Percentiles rank a stretch among this genome's conserved stretches.
These are phyloP conservation scores for Dactylis glomerata DNA, from an alignment of 176 grass and related monocot genomes.

Conservation along the genomic window DNA sequence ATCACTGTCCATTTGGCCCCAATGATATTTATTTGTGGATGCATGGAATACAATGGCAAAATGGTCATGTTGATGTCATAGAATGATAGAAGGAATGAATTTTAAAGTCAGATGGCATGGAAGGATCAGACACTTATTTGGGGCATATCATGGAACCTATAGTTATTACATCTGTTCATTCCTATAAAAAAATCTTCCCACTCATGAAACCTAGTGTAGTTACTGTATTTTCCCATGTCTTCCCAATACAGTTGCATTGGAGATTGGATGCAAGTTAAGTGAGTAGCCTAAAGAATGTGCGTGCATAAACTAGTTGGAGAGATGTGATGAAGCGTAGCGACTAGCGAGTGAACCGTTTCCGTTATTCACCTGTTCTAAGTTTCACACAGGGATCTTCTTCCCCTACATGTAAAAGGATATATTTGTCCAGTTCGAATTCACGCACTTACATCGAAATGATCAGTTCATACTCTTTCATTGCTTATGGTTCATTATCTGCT, in stretches of 20 bases:
- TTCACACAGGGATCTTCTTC: neutral
- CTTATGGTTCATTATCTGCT: neutral
- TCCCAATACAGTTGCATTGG: neutral
- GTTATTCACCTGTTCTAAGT: neutral
- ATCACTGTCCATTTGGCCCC: neutral
- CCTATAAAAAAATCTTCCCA: neutral
- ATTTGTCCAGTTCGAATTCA: neutral
- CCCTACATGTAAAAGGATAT: neutral
- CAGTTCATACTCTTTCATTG: neutral
- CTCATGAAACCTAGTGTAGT: neutral
- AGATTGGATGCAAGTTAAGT: neutral
- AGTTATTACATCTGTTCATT: neutral
- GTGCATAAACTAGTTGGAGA: neutral
- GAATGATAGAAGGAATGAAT: too few relatives aligned
- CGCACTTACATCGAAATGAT: neutral
- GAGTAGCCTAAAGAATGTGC: neutral
- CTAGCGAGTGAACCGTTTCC: neutral
- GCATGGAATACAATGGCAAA: neutral
- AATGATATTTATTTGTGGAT: neutral
- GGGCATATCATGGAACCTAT: neutral
- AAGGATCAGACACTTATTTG: neutral
- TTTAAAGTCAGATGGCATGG: neutral
- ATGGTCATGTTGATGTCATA: neutral
- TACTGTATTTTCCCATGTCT: conserved; percentile 1
- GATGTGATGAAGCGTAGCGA: neutral